Conservation (phyloP, 805 yeast species). For the Cyberlindnera maclurae region DNA sequence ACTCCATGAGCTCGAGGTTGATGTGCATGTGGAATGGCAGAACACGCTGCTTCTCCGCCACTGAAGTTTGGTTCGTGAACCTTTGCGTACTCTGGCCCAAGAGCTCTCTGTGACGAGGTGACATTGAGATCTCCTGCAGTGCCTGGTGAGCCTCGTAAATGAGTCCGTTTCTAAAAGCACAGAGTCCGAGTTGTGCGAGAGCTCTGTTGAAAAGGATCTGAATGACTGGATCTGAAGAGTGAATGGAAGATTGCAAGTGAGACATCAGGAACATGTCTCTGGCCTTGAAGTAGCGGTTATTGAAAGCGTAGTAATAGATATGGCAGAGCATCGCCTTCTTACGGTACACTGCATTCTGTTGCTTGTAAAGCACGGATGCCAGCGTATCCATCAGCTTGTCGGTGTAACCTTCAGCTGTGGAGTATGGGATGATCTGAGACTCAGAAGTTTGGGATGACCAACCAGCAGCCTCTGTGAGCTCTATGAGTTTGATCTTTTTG, state of each 20-base stretch:
- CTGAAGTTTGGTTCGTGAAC: slow-evolving; percentile 45
- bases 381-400: slow-evolving; percentile 58
- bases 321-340: slow-evolving; percentile 80
- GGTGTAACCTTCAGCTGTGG: slow-evolving; percentile 33
- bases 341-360: slow-evolving; percentile 60
- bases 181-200: slow-evolving; percentile 88
- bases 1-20: slow-evolving; percentile 89
- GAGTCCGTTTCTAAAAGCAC: slow-evolving; percentile 89
- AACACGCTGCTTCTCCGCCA: slow-evolving; percentile 69
- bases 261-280: slow-evolving; percentile 84
- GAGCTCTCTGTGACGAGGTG: slow-evolving; percentile 82
- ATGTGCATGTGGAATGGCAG: slow-evolving; percentile 98
- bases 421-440: slow-evolving; percentile 23
- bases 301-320: slow-evolving; percentile 87
- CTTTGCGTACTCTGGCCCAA: slow-evolving; percentile 86
- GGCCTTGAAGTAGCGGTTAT: slow-evolving; percentile 76
- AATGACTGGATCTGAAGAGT: slow-evolving; percentile 74
- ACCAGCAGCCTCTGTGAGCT: slow-evolving; percentile 62
- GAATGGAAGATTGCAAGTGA: slow-evolving; percentile 76
- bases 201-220: slow-evolving; percentile 95
- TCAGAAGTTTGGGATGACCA: slow-evolving; percentile 39
- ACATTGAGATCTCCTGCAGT: slow-evolving; percentile 79
- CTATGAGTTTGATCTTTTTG: slow-evolving; percentile 75
- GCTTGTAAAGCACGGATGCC: slow-evolving; percentile 57
- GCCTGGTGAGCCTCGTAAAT: slow-evolving; percentile 82